Conservation (phyloP, 345 rosid genomes). For the Eucalyptus rudis region DNA sequence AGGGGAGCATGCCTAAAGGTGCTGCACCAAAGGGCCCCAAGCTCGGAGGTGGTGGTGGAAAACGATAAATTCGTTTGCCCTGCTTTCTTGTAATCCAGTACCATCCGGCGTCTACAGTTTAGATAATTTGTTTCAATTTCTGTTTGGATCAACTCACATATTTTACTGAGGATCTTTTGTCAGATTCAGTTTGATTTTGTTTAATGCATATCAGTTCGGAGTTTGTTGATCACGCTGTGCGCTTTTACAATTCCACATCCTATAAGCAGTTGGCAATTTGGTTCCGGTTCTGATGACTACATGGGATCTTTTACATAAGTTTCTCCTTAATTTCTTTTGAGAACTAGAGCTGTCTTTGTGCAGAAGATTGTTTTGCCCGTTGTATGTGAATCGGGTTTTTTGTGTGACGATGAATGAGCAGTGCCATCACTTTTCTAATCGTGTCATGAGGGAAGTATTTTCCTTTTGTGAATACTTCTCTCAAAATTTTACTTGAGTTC, state of each 20-base stretch:
- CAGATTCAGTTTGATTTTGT: background rate
- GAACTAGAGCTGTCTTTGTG: background rate
- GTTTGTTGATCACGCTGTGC: background rate
- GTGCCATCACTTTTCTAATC: background rate
- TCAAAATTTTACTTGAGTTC: background rate
- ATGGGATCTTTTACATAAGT: background rate
- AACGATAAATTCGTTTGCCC: background rate
- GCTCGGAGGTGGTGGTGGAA: constrained; percentile 6
- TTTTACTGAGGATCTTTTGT: background rate
- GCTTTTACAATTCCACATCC: background rate
- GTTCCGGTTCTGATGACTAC: background rate
- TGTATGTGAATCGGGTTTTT: background rate
- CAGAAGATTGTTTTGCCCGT: background rate
- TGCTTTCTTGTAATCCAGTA: background rate
- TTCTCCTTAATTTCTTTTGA: background rate
- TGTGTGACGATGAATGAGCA: background rate
- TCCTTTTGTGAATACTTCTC: background rate
- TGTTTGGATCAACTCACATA: background rate
- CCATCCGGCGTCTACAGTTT: background rate
- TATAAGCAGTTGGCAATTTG: background rate
- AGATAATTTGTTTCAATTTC: background rate
- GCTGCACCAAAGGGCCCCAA: constrained; percentile 5
- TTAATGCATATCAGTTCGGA: background rate
- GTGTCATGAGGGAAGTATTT: background rate
- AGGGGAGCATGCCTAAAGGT: background rate